Percentiles rank a stretch among this genome's conserved stretches.
phyloP scores from a whole-genome alignment of 192 early-diverging fungal genomes.

The Backusella sp. region DNA sequence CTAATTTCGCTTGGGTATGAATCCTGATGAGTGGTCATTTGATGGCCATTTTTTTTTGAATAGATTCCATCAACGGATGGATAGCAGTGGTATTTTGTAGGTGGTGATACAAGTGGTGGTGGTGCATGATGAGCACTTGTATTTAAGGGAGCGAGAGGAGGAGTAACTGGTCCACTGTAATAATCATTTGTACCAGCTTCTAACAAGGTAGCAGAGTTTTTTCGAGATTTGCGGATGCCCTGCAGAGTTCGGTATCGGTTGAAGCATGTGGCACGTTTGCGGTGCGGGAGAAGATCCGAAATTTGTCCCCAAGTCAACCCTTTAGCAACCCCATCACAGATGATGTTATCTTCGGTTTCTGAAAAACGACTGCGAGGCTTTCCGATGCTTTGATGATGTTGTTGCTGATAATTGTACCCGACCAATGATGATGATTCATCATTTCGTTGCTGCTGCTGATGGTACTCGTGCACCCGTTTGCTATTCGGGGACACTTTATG shows the following conservation, averaged over 20 bases:
- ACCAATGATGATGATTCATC: not conserved
- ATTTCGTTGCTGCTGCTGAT: not conserved
- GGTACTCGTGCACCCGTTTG: not conserved
- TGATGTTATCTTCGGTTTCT: slow-evolving; percentile 29
- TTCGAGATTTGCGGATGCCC: slow-evolving; percentile 36
- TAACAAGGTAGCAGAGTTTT: slow-evolving; percentile 3
- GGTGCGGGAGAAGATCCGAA: slow-evolving; percentile 34
- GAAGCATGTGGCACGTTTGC: slow-evolving; percentile 38
- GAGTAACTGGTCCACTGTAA: not conserved
- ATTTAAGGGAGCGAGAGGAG: not conserved
- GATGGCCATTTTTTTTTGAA: not conserved
- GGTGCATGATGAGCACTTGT: not conserved
- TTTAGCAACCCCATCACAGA: slow-evolving; percentile 36
- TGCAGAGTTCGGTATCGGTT: slow-evolving; percentile 36
- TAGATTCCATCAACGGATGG: not conserved
- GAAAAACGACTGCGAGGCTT: slow-evolving; percentile 38
- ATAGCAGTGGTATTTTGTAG: not conserved
- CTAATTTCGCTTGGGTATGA: not conserved
- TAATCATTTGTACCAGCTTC: not conserved
- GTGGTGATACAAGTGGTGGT: slow-evolving; percentile 10
- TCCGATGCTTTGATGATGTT: slow-evolving; percentile 2
- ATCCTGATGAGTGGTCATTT: not conserved
- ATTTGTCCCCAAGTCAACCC: slow-evolving; percentile 38
- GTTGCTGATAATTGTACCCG: not conserved
- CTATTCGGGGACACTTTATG: not conserved